Evolutionary conservation across 169 alveolate genomes (phyloP), one percentile per base, ranked within the genome.

Genomic region (Babesia sp.): DNA sequence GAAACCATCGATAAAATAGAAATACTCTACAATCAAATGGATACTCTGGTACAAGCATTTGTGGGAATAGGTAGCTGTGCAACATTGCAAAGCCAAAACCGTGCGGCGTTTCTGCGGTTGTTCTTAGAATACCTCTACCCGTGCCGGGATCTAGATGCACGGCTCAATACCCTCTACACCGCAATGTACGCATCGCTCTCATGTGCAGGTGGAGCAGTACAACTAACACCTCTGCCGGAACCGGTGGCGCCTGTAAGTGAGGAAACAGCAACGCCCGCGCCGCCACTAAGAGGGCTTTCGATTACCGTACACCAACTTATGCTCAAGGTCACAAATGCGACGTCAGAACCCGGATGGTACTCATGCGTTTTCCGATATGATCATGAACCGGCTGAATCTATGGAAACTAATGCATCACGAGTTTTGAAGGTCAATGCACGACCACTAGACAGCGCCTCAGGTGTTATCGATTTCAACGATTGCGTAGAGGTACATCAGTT

Each of bases 51-150:
- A 18, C 95, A 91, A 76, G 94, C 95, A 7, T 91, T 91, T 74
- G 94, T 92, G n/a, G 95, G 95, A 31, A 75, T 91, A 11, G 91
- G 95, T 56, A 90, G 94, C 42, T 91, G 92, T 58, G 87, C 90
- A n/a, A 88, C 92, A 28, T 41, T 90, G 20, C 91, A 91, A 59
- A 67, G 89, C 64, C 71, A 71, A 45, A 81, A 84, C 48, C 68
- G 87, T 31, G 71, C 75, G 24, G 86, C 86, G 28, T 88, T 90
- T 37, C 41, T 90, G 18, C 87, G 90, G 61, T 76, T 91, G 50
- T 78, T 90, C 29, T 58, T 91, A 22, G 95, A 91, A 80, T 91
- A 91, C 71, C 80, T 91, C 26, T 90, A 87, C 75, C 95, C 95
- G 37, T 91, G 95, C 74, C 63, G 95, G 70, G 93, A 91, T 9